These are phyloP conservation scores for Solanum chiquidenum DNA, from an alignment of 257 asterid species.

Conservation along the genomic window DNA sequence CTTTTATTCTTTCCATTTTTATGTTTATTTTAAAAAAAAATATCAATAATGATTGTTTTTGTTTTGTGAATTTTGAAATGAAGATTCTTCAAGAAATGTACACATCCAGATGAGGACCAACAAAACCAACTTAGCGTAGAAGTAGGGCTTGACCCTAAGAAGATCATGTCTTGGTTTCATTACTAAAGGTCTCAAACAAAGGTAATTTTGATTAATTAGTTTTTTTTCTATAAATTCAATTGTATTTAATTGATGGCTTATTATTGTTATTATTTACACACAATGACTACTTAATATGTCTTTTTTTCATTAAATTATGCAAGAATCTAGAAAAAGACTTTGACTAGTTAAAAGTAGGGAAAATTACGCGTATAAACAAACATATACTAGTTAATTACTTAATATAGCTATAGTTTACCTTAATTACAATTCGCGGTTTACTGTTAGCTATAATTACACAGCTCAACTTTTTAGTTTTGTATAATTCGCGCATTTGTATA, in stretches of 20 bases:
- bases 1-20: neutral
- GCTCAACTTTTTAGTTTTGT: too few relatives aligned
- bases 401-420: too few relatives aligned
- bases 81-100: slow-evolving; percentile 52
- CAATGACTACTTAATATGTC: too few relatives aligned
- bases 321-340: neutral
- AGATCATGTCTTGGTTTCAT: slow-evolving; percentile 69
- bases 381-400: too few relatives aligned
- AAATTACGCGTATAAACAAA: too few relatives aligned
- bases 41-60: neutral
- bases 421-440: too few relatives aligned
- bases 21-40: neutral
- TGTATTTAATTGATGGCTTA: neutral
- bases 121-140: slow-evolving; percentile 37
- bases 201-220: slow-evolving; percentile 13
- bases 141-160: slow-evolving; percentile 45
- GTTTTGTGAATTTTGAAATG: neutral
- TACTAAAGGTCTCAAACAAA: slow-evolving; percentile 54
- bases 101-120: slow-evolving; percentile 47
- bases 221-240: neutral
- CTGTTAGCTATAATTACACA: too few relatives aligned
- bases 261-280: neutral
- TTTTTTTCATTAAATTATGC: neutral
- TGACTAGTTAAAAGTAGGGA: neutral
- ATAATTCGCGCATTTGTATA: too few relatives aligned